Evolutionary conservation across 1,284 basidiomycete species (phyloP).

Genomic region (Rhodotorula sp.): DNA sequence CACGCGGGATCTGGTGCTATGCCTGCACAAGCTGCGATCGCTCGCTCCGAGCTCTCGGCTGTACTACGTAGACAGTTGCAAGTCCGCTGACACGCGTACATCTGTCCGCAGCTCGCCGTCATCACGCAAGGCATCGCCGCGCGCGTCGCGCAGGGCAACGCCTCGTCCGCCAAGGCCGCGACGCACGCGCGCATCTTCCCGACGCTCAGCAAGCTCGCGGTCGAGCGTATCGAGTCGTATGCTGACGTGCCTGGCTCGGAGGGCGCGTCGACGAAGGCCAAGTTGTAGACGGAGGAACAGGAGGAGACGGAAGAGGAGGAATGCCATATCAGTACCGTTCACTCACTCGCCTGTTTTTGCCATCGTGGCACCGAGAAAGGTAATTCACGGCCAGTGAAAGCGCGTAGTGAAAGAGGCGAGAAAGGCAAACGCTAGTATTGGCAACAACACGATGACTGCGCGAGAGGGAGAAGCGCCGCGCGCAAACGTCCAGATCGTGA

Average conservation of each 20-base stretch:
- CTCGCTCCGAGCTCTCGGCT: too few relatives aligned
- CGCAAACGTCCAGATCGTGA: too few relatives aligned
- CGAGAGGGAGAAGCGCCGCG: background rate
- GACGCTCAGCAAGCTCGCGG: constrained; percentile 65
- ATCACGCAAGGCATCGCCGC: constrained; percentile 94
- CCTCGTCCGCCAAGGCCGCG: constrained; percentile 74
- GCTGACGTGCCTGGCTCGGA: constrained; percentile 31
- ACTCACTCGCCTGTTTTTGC: too few relatives aligned
- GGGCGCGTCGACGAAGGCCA: constrained; percentile 36
- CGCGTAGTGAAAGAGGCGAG: background rate
- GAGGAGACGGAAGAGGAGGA: too few relatives aligned
- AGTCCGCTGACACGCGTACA: background rate
- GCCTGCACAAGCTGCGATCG: too few relatives aligned
- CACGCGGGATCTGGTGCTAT: background rate
- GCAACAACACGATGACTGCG: background rate
- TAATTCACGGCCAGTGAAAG: too few relatives aligned
- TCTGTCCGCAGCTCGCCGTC: constrained; percentile 66
- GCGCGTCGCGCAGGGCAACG: constrained; percentile 77
- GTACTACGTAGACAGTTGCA: too few relatives aligned
- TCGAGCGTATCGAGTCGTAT: constrained; percentile 59
- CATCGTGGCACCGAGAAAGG: too few relatives aligned
- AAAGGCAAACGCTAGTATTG: background rate
- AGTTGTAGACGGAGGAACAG: constrained; percentile 41
- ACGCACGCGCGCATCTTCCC: constrained; percentile 63
- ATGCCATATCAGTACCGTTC: too few relatives aligned